These are phyloP conservation scores for Wallacemonas collosoma DNA, from an alignment of 208 protist species.

Conservation along the genomic window DNA sequence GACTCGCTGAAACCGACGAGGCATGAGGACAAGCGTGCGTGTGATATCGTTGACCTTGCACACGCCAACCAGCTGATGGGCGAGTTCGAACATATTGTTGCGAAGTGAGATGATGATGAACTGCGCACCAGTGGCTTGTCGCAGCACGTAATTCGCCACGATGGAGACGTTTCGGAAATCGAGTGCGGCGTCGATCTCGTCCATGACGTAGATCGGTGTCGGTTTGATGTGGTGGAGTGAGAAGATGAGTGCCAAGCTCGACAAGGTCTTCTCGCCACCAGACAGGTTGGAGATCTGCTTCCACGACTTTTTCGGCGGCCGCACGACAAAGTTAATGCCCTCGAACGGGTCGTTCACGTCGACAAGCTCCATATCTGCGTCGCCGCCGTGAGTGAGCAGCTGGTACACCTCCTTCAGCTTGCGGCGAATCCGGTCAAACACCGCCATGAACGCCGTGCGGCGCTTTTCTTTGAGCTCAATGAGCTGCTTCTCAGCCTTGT, in stretches of 20 bases:
- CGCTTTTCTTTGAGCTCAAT: conserved; percentile 78
- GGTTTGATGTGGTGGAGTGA: conserved; percentile 99
- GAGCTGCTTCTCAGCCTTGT: conserved; percentile 72
- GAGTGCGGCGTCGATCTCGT: conserved; percentile 99
- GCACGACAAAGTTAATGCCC: conserved; percentile 97
- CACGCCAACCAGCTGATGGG: conserved; percentile 99
- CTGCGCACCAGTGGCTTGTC: conserved; percentile 98
- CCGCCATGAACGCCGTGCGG: conserved; percentile 97
- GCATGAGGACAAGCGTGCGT: conserved; percentile 97
- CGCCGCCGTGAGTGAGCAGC: conserved; percentile 99
- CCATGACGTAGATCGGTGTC: conserved; percentile 99
- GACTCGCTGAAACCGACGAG: conserved; percentile 64
- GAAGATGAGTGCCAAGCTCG: conserved; percentile 99
- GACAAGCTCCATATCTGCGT: conserved; percentile 99
- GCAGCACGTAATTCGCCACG: conserved; percentile 99
- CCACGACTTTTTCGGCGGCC: conserved; percentile 99
- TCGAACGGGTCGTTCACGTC: conserved; percentile 99
- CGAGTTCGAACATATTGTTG: conserved; percentile 98
- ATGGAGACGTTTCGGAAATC: conserved; percentile 99
- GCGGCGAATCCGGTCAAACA: conserved; percentile 97
- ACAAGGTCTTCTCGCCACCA: conserved; percentile 99
- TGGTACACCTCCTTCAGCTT: conserved; percentile 99
- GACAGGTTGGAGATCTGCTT: conserved; percentile 99
- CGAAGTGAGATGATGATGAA: conserved; percentile 99
- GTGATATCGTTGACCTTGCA: conserved; percentile 99